Percentiles rank a stretch among this genome's conserved stretches.
These are phyloP conservation scores for Eragrostis tef DNA, from an alignment of 202 grass and related monocot genomes.

Conservation along the genomic window DNA sequence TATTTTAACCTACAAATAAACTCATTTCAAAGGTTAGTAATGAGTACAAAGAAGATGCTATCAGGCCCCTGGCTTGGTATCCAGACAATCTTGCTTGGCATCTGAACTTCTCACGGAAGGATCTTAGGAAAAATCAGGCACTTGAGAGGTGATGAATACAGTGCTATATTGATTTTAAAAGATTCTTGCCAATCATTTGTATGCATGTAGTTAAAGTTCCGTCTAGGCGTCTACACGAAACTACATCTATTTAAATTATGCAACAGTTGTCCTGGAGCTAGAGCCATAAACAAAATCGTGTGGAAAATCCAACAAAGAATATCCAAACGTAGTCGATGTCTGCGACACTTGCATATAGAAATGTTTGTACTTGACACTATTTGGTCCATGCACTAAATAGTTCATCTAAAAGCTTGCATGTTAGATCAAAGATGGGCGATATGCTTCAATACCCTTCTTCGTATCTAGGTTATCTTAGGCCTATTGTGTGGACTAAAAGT, in stretches of 20 bases:
- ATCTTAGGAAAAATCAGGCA: slow-evolving; percentile 86
- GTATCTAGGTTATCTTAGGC: neutral
- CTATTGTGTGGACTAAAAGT: neutral
- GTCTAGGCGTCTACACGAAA: neutral
- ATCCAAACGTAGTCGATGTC: neutral
- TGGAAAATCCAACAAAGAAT: slow-evolving; percentile 20
- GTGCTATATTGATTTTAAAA: slow-evolving; percentile 40
- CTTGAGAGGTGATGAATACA: slow-evolving; percentile 73
- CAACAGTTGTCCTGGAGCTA: slow-evolving; percentile 4
- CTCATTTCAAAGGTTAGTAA: slow-evolving; percentile 65
- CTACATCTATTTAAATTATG: slow-evolving; percentile 4
- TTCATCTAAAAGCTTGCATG: neutral
- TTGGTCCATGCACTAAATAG: neutral
- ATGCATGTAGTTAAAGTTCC: slow-evolving; percentile 21
- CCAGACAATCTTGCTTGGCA: slow-evolving; percentile 96
- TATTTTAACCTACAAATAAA: slow-evolving; percentile 30
- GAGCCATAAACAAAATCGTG: neutral
- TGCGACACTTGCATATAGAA: neutral
- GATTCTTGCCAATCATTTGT: neutral
- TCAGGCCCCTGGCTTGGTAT: slow-evolving; percentile 86
- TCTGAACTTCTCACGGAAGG: slow-evolving; percentile 89
- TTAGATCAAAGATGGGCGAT: neutral
- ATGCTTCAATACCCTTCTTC: neutral
- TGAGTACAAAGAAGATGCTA: slow-evolving; percentile 69
- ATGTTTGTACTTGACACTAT: neutral